Base-by-base conservation (phyloP, 768 basidiomycete species). In the Boletus edulis region DNA sequence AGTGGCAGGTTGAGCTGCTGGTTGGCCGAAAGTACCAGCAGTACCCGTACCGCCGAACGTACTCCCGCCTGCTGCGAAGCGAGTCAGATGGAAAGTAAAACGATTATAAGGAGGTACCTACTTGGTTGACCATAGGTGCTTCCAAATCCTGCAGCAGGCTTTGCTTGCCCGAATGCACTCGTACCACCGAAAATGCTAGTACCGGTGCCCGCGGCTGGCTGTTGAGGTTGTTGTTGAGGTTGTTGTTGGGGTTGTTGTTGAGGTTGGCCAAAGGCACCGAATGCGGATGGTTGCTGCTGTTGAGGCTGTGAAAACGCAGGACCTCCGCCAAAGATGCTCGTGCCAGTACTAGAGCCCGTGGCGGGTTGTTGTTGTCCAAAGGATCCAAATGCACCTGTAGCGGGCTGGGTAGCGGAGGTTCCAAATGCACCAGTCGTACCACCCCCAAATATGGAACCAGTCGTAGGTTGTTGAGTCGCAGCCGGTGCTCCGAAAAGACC, bases 231-330 rank as follows among this genome's bases (percentile, higher is more conserved):
- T 24, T 24, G 22, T 14, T 66, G 64, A 35, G 55, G 54, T 34
- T 81, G 60, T 56, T 67, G 77, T 53, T 47, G 52, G 10, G 38
- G 69, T 67, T 17, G 39, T 24, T 24, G 22, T 14, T 66, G 64
- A 35, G 54, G 54, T 34, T 81, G 82, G 32, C 81, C 80, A 67
- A 87, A 87, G 3, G 76, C 67, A 55, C 80, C 76, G 58, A 82
- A 83, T 24, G 76, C 69, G 34, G 75, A 67, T 7, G 69, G 64
- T 52, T 73, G 72, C 35, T 60, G 65, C 48, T 67, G 73, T 29
- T 58, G 66, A 15, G 61, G 63, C 11, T 66, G 74, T 10, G 76
- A 73, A 56, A 83, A 84, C 9, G 77, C 49, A 29, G 72, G 55
- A 38, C 71, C 57, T 27, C 65, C 62, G 15, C 76, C 76, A 63